Evolutionary conservation across 352 stramenopile species (phyloP), one percentile per base, ranked within the genome.

Genomic region (Phytophthora podocarpi): DNA sequence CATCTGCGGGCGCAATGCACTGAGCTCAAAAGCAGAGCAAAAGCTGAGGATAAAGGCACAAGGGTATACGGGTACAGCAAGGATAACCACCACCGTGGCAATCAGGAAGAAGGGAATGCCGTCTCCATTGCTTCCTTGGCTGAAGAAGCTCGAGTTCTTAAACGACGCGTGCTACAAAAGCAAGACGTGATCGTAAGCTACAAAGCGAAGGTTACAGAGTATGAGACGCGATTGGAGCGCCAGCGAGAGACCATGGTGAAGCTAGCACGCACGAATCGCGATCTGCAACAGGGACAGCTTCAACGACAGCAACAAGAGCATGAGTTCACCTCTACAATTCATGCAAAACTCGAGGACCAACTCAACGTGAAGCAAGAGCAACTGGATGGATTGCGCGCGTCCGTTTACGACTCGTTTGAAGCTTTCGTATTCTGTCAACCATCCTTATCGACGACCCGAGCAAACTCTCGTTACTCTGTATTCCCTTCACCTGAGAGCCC

Each of bases 381-480:
- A 36, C 50, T 90, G 4, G 76, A 90, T 52, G 80, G 78, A 4
- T 56, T 90, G 1, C 72, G 80, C 1, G 80, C 80, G 3, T 86
- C 75, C 2, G 48, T 90, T 2, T 86, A 76, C 35, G 80, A 90
- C 48, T 82, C 76, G 0, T 78, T 77, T 43, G 80, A 90, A 60
- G 74, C 73, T 12, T 86, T 87, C 45, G 52, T 90, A 5, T 63
- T 67, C 27, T 87, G 76, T 16, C 50, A 36, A 21, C 36, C 43
- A n/a, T 12, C 42, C n/a, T n/a, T n/a, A n/a, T n/a, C n/a, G n/a
- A n/a, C n/a, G n/a, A n/a, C n/a, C n/a, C n/a, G n/a, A 5, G 16
- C 52, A 24, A 48, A 51, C 2, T 59, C 48, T 13, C 28, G 13
- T 42, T 51, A 31, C 1, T 50, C 30, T n/a, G n/a, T n/a, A n/a